Evolutionary conservation across 257 asterid species (phyloP).

Genomic region (Solanum stenotomum): DNA sequence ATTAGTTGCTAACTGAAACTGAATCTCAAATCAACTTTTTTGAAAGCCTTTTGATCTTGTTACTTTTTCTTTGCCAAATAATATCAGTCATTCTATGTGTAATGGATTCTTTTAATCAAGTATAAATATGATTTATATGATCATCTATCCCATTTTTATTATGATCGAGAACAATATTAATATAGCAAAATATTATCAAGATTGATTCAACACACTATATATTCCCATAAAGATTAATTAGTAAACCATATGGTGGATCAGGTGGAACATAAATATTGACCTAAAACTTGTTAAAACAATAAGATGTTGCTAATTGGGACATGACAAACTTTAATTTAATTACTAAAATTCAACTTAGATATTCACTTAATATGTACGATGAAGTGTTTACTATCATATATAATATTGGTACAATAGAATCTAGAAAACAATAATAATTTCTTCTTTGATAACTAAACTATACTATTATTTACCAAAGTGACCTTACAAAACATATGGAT

Average conservation of each 20-base stretch:
- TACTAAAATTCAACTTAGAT: not conserved
- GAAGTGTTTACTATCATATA: not conserved
- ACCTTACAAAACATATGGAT: not conserved
- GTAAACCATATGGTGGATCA: no score
- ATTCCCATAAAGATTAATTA: no score
- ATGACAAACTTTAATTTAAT: not conserved
- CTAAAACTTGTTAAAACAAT: not conserved
- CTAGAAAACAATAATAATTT: not conserved
- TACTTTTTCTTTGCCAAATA: no score
- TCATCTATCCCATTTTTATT: not conserved
- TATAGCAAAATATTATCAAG: no score
- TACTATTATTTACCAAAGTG: not conserved
- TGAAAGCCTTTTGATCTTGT: no score
- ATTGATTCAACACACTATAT: no score
- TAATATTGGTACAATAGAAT: not conserved
- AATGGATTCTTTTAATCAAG: no score
- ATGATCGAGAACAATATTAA: not conserved
- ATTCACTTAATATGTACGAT: not conserved
- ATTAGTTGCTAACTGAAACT: no score
- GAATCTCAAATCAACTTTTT: no score
- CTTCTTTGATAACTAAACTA: no score
- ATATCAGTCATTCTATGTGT: no score
- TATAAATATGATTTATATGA: no score
- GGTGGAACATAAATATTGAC: not conserved
- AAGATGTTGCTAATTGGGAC: not conserved